Percentiles rank a stretch among this genome's conserved stretches.
These are phyloP conservation scores for Cercospora janseana DNA, from an alignment of 2,329 filamentous ascomycete genomes.

Conservation along the genomic window DNA sequence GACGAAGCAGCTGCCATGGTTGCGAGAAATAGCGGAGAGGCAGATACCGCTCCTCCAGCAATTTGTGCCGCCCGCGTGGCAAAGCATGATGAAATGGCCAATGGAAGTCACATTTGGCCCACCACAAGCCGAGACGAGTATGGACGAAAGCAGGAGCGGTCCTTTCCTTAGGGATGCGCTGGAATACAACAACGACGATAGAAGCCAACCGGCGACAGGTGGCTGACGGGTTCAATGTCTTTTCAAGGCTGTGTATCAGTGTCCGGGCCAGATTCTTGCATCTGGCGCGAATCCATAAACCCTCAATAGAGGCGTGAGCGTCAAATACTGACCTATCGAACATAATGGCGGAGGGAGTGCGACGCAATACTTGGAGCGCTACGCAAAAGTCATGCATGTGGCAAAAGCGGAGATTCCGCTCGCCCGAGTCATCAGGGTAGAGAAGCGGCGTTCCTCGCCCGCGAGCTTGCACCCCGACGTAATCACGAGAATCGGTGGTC, in stretches of 20 bases:
- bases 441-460: no score
- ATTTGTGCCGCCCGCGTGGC: conserved; percentile 25
- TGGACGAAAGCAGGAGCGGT: not conserved
- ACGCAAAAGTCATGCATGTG: no score
- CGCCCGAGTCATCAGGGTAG: conserved; percentile 19
- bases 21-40: conserved; percentile 27
- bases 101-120: conserved; percentile 18
- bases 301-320: no score
- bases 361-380: no score
- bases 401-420: conserved; percentile 19
- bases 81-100: conserved; percentile 29
- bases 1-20: conserved; percentile 27
- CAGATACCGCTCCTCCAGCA: conserved; percentile 20
- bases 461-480: not conserved
- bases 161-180: not conserved
- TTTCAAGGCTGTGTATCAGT: not conserved
- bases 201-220: not conserved
- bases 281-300: not conserved
- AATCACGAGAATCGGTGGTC: not conserved
- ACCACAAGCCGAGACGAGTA: not conserved
- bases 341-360: not conserved
- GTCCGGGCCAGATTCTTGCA: not conserved
- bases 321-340: no score
- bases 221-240: not conserved
- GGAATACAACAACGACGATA: not conserved